Conservation (phyloP, 768 basidiomycete genomes). For the Amanita rimosa region DNA sequence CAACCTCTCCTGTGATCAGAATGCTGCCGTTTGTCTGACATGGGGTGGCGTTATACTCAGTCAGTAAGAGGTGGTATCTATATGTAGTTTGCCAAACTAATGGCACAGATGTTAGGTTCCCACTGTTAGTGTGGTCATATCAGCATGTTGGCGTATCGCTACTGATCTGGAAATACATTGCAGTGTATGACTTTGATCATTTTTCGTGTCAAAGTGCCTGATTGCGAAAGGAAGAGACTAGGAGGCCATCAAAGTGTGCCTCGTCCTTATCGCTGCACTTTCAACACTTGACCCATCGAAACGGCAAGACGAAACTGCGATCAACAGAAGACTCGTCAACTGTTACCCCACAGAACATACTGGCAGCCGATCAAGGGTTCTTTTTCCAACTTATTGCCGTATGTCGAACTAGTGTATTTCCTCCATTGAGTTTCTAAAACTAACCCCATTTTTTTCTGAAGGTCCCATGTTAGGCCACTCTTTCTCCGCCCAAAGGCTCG, state of each 20-base stretch:
- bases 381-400: conserved; percentile 30
- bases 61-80: conserved; percentile 14
- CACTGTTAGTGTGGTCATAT: conserved; percentile 25
- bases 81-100: not conserved
- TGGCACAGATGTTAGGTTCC: conserved; percentile 18
- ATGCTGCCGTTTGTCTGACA: conserved; percentile 33
- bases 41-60: conserved; percentile 52
- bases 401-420: conserved; percentile 8
- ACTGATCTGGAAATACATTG: conserved; percentile 19
- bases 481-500: conserved; percentile 33
- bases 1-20: conserved; percentile 37
- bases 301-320: conserved; percentile 30
- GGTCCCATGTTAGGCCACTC: conserved; percentile 37
- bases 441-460: conserved; percentile 7
- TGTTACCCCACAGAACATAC: conserved; percentile 12
- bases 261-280: not conserved
- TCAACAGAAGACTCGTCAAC: conserved; percentile 15
- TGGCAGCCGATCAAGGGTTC: conserved; percentile 20
- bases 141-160: not conserved
- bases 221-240: conserved; percentile 44
- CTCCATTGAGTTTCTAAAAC: not conserved
- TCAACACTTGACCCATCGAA: conserved; percentile 34
- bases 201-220: conserved; percentile 51
- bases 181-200: conserved; percentile 37
- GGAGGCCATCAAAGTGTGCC: conserved; percentile 35